Evolutionary conservation across 164 flowering plant species (phyloP).

Genomic region (Vitis rupestris): DNA sequence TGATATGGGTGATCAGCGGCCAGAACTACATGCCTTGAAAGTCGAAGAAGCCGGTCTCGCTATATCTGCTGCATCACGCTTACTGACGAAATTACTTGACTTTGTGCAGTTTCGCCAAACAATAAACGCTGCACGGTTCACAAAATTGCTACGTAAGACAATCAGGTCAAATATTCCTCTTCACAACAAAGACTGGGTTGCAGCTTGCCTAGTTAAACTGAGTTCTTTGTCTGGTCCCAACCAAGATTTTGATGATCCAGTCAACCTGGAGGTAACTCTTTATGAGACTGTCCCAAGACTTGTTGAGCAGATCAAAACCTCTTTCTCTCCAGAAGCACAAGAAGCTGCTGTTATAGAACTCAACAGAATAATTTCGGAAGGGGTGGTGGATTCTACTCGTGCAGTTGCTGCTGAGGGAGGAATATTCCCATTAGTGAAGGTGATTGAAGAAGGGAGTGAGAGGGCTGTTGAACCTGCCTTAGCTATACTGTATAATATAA

Average conservation of each 20-base stretch:
- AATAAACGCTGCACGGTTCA: conserved; percentile 40
- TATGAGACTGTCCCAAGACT: conserved; percentile 75
- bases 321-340: conserved; percentile 45
- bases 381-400: conserved; percentile 49
- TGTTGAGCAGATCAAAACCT: conserved; percentile 53
- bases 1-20: conserved; percentile 34
- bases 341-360: conserved; percentile 77
- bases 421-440: conserved; percentile 64
- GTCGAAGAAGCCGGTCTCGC: conserved; percentile 76
- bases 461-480: conserved; percentile 61
- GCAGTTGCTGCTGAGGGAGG: conserved; percentile 64
- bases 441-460: conserved; percentile 61
- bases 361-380: conserved; percentile 61
- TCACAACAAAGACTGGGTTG: conserved; percentile 68
- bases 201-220: conserved; percentile 71
- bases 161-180: conserved; percentile 65
- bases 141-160: conserved; percentile 39
- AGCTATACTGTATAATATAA: conserved; percentile 60
- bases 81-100: conserved; percentile 63
- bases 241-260: conserved; percentile 39
- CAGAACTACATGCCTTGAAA: conserved; percentile 41
- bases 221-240: conserved; percentile 33
- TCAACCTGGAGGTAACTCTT: conserved; percentile 60
- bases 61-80: conserved; percentile 66
- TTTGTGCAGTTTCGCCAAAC: conserved; percentile 36